Conservation (phyloP, 2,329 filamentous ascomycete species). For the Colletotrichum chlorophyti region DNA sequence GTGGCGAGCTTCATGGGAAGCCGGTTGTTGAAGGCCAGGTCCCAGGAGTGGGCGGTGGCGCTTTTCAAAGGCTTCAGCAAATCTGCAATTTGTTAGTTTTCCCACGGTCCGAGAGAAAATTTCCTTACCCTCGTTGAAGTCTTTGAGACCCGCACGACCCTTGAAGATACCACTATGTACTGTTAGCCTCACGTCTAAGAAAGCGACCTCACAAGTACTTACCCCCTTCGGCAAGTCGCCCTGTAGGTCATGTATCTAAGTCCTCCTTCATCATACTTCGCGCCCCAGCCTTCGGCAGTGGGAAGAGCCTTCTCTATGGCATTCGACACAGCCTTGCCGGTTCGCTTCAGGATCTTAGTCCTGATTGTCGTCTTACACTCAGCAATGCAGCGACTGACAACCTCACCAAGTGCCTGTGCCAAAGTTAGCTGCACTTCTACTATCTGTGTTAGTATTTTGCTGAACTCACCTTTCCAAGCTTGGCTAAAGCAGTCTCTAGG, state of each 20-base stretch:
- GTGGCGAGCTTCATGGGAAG: conserved; percentile 19
- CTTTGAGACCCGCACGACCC: neutral
- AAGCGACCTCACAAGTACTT: no score
- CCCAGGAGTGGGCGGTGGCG: conserved; percentile 32
- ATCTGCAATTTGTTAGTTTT: conserved; percentile 27
- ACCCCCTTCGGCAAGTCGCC: conserved; percentile 54
- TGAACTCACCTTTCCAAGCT: conserved; percentile 1
- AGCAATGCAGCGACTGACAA: neutral
- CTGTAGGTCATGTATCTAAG: conserved; percentile 34
- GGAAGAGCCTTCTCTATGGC: neutral
- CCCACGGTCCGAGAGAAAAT: neutral
- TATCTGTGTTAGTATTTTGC: neutral
- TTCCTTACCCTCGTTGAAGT: conserved; percentile 23
- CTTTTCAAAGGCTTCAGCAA: conserved; percentile 33
- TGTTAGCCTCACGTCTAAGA: neutral
- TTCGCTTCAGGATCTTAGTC: neutral
- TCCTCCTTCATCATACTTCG: conserved; percentile 13
- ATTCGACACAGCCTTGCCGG: neutral
- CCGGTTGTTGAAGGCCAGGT: conserved; percentile 33
- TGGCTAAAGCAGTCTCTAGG: neutral
- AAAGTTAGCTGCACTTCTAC: neutral
- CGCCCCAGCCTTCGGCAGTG: conserved; percentile 41
- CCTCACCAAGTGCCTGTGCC: neutral
- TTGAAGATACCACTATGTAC: neutral
- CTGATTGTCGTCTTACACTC: neutral